Percentiles rank a stretch among this genome's conserved stretches.
Evolutionary conservation across 1,139 yeast genomes (phyloP).

Genomic region (Kurtzmaniella quercitrusa): DNA sequence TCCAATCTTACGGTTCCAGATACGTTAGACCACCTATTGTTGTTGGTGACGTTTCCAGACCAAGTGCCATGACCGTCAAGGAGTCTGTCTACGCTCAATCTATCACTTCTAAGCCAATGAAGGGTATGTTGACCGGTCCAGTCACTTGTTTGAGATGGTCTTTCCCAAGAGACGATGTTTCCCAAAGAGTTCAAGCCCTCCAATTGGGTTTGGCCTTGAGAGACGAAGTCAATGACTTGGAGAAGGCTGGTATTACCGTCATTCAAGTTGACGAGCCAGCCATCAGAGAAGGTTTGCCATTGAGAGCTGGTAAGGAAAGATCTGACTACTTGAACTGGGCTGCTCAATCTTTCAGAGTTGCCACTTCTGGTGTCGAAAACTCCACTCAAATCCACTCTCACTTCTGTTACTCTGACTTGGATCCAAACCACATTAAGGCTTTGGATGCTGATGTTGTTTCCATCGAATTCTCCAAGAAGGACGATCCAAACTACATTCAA

Average conservation of each 20-base stretch:
- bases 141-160: slow-evolving; percentile 99
- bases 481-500: slow-evolving; percentile 95
- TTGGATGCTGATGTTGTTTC: slow-evolving; percentile 99
- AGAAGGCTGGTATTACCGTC: slow-evolving; percentile 95
- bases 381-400: slow-evolving; percentile 98
- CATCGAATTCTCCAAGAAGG: slow-evolving; percentile 99
- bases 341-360: slow-evolving; percentile 99
- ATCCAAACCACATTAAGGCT: slow-evolving; percentile 99
- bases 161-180: slow-evolving; percentile 98
- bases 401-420: slow-evolving; percentile 99
- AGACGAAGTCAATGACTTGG: slow-evolving; percentile 97
- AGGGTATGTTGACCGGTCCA: slow-evolving; percentile 99
- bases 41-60: slow-evolving; percentile 99
- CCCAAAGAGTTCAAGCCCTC: slow-evolving; percentile 91
- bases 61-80: slow-evolving; percentile 96
- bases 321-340: slow-evolving; percentile 97
- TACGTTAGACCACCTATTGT: slow-evolving; percentile 99
- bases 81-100: slow-evolving; percentile 99
- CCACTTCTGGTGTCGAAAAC: slow-evolving; percentile 96
- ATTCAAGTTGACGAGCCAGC: slow-evolving; percentile 99
- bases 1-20: slow-evolving; percentile 99
- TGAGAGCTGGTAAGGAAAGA: slow-evolving; percentile 97
- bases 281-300: slow-evolving; percentile 99
- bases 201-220: slow-evolving; percentile 97
- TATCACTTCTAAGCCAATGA: slow-evolving; percentile 89